Base-by-base conservation (phyloP, 2,329 filamentous ascomycete genomes). In the Colletotrichum gigasporum region DNA sequence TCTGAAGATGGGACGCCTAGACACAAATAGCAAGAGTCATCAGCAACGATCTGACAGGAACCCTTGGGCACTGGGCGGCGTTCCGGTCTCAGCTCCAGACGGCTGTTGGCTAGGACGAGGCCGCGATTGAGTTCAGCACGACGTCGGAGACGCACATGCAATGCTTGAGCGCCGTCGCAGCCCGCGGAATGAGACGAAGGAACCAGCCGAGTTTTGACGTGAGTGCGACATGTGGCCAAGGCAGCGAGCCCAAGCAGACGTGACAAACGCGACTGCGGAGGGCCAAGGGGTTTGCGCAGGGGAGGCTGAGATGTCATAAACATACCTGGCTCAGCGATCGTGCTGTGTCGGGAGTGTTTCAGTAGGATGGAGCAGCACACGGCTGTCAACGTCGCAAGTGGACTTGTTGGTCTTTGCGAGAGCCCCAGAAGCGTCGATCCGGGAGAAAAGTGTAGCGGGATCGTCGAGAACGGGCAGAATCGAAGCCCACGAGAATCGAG, bases 281-380 rank as follows among this genome's bases (percentile, higher is more conserved):
- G 10, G 35, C n/a, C n/a, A n/a, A 28, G 7, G 10, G 4, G 24
- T 26, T 18, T 16, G 18, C 16, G 10, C n/a, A 39, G 20, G 37
- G 39, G 12, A 62, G 28, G 22, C 10, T 14, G 8, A 41, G 5
- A 51, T 44, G 28, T 54, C 28, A 35, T 39, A 50, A 45, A 64
- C 66, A 26, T 67, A 67, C 66, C 66, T 67, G 30, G 37, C 14
- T 37, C 26, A 56, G 22, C 20, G 18, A 42, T 18, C 26, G 34
- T 24, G 48, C 50, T 55, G 66, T 67, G 50, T 64, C 63, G 59
- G 50, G 50, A 48, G 50, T 28, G 63, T 67, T 67, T 67, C 66
- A 66, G 55, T 59, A 66, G 44, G 28, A 62, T 50, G 47, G 41
- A 42, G 45, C 20, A 37, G 28, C 26, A 37, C 32, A 18, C 16